Evolutionary conservation across 306 rosid genomes (phyloP).

Genomic region (Prunus dulcis): DNA sequence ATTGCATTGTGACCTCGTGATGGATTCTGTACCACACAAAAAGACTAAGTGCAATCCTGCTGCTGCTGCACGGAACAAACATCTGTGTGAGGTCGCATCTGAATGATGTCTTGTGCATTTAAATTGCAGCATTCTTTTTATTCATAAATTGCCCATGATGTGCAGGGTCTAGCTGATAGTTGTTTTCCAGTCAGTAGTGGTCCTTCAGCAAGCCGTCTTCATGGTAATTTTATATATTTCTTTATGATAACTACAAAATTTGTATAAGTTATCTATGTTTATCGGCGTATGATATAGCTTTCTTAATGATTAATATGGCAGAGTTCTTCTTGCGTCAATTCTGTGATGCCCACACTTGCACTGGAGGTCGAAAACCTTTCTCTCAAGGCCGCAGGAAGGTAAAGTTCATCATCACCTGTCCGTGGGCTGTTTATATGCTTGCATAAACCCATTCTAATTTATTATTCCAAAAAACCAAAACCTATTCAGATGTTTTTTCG

Average conservation of each 20-base stretch:
- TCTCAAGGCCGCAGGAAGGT: slow-evolving; percentile 62
- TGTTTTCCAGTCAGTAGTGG: slow-evolving; percentile 67
- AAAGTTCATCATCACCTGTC: slow-evolving; percentile 22
- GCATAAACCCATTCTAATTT: not conserved
- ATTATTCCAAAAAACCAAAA: not conserved
- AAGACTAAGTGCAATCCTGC: slow-evolving; percentile 78
- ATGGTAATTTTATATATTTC: slow-evolving; percentile 39
- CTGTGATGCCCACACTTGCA: slow-evolving; percentile 74
- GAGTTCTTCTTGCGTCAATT: slow-evolving; percentile 77
- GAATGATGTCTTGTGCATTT: slow-evolving; percentile 10
- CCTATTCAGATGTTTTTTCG: not conserved
- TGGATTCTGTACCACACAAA: slow-evolving; percentile 34
- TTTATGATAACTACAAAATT: slow-evolving; percentile 19
- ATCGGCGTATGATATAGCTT: slow-evolving; percentile 10
- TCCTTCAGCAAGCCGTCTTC: slow-evolving; percentile 63
- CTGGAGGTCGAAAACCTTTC: slow-evolving; percentile 60
- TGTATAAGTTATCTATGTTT: not conserved
- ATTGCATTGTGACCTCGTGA: slow-evolving; percentile 59
- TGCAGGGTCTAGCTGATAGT: slow-evolving; percentile 60
- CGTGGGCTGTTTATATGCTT: not conserved
- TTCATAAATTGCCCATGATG: slow-evolving; percentile 20
- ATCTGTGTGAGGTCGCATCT: slow-evolving; percentile 73
- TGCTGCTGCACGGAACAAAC: slow-evolving; percentile 67
- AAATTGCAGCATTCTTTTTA: slow-evolving; percentile 1
- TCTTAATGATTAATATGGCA: slow-evolving; percentile 29